Base-by-base conservation (phyloP, 1,284 basidiomycete species). In the Athelia psychrophila region DNA sequence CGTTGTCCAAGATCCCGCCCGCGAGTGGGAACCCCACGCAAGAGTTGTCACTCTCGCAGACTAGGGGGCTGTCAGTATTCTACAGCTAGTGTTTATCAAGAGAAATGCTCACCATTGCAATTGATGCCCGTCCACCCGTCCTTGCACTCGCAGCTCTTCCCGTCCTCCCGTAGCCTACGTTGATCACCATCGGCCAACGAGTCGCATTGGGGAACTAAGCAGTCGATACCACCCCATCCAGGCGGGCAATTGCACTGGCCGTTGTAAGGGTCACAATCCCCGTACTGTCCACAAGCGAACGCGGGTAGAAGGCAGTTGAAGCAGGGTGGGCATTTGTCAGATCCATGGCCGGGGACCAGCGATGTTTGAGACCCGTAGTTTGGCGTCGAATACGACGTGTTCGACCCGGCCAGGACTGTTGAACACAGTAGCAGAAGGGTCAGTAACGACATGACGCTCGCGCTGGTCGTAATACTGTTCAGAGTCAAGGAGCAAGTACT, bases 51-150 rank as follows among this genome's bases (percentile, higher is more conserved):
- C 77, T 86, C 68, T 93, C 76, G 71, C 95, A 98, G 1, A 97
- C 94, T 95, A 64, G 2, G 33, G 1, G 27, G 19, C 35, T 56
- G 2, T 33, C 27, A 18, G 19, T 3, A 13, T n/a, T 10, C 15
- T 15, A 18, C 30, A 33, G 23, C 35, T 32, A 15, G 22, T 48
- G 42, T 48, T 27, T 46, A 35, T 32, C 9, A 24, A 13, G 44
- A 64, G 53, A 12, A 64, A 61, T 12, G 19, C 81, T 56, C 52
- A 94, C 93, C 93, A 68, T 98, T 97, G 73, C 95, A 98, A 65
- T 98, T 98, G 59, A 98, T 88, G 13, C 96, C 95, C 46, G 80
- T 81, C 95, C 95, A 99, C 0, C 95, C 95, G 1, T 94, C 89
- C 60, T 89, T 91, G 66, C 96, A 99, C 30, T 93, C 76, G 69